Evolutionary conservation across 2,329 filamentous ascomycete genomes (phyloP), one percentile per base, ranked within the genome.

Genomic region (Akanthomyces dipterigenus): DNA sequence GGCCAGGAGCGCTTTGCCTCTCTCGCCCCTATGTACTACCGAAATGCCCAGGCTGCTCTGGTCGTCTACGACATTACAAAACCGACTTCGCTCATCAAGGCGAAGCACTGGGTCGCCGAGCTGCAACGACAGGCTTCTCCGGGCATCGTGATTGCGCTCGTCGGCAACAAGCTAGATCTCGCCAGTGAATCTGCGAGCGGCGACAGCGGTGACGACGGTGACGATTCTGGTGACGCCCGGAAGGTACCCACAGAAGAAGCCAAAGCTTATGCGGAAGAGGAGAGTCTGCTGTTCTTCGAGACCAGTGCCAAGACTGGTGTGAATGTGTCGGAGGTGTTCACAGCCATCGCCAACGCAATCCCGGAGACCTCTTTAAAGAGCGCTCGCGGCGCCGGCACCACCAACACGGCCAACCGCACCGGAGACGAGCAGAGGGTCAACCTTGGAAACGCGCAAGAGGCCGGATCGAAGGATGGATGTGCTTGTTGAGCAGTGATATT

Each of bases 41-140:
- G 93, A 77, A 98, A 99, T 75, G 95, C 95, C 56, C 93, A 98
- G 79, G 92, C 93, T 65, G 95, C 95, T 16, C 89, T 99, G 67
- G 93, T 99, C 64, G 93, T 98, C 73, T 99, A 98, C 85, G 93
- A 99, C 74, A 88, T 99, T 70, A 99, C 95, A 65, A 98, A 98
- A 77, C 90, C 93, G 48, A 95, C 91, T 55, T 96, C 92, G 53
- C 87, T 99, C 68, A 87, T 91, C 76, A 98, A 99, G 80, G 95
- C 95, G 58, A 96, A 96, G 79, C 93, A 98, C 82, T 99, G 93
- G 93, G 93, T 99, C 61, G 93, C 93, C 61, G 93, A 99, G 78
- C 84, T 99, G 62, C 93, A 98, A 79, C 87, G 93, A 71, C 95
- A 99, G 78, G 95, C 95, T 1, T 95, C 90, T 12, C 93, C 93